Percentiles rank a stretch among this genome's conserved stretches.
Conservation (phyloP, 2,329 filamentous ascomycete genomes). For the Periconia digitata region DNA sequence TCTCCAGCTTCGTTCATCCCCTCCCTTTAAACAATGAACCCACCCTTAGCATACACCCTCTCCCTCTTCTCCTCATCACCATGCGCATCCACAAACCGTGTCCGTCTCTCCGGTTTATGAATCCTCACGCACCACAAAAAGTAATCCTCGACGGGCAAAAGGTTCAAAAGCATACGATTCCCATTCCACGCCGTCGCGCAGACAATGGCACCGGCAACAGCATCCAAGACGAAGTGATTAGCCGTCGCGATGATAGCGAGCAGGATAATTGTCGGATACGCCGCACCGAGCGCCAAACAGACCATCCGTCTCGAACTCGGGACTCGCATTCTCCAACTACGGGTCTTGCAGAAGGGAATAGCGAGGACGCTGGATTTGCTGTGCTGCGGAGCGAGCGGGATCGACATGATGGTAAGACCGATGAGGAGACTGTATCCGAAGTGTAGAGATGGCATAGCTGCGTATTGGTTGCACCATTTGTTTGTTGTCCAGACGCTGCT, state of each 20-base stretch:
- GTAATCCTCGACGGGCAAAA: constrained; percentile 68
- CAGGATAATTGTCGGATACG: constrained; percentile 67
- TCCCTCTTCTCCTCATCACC: constrained; percentile 15
- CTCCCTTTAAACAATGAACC: background rate
- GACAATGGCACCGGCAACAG: constrained; percentile 67
- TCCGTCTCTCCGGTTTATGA: constrained; percentile 58
- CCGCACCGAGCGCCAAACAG: constrained; percentile 57
- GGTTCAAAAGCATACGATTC: constrained; percentile 60
- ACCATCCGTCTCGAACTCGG: constrained; percentile 55
- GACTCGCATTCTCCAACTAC: constrained; percentile 40
- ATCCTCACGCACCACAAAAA: constrained; percentile 65
- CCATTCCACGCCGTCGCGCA: constrained; percentile 65
- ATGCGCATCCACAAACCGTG: constrained; percentile 18
- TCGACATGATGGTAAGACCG: constrained; percentile 67
- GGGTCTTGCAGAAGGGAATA: constrained; percentile 26
- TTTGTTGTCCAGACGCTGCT: constrained; percentile 73
- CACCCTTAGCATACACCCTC: background rate
- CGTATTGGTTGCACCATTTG: constrained; percentile 75
- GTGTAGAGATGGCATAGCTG: constrained; percentile 75
- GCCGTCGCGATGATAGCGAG: constrained; percentile 70
- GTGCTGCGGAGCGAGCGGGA: constrained; percentile 62
- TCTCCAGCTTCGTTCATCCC: no score
- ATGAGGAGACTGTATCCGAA: constrained; percentile 76
- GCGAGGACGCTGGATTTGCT: constrained; percentile 42
- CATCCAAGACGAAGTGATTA: constrained; percentile 73